Percentiles rank a stretch among this genome's conserved stretches.
Evolutionary conservation across 1,284 basidiomycete species (phyloP).

Genomic region (Exobasidium rhododendri): DNA sequence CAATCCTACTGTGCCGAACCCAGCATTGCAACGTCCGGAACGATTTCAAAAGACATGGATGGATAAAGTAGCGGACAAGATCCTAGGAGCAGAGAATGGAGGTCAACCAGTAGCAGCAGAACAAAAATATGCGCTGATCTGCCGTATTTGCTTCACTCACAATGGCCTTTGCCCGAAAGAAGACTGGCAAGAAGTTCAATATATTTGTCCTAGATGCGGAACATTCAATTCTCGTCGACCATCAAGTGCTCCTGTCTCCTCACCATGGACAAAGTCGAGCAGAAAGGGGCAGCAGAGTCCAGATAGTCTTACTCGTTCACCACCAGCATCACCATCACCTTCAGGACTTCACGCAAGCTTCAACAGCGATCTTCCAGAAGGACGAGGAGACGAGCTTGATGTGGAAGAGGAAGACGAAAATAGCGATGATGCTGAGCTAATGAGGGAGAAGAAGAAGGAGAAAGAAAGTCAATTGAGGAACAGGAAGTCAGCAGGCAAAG

Average conservation of each 20-base stretch:
- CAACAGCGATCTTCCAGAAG: not conserved
- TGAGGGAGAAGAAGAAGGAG: not conserved
- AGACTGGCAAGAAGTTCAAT: constrained; percentile 82
- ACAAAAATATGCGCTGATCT: constrained; percentile 80
- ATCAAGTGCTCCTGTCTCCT: constrained; percentile 46
- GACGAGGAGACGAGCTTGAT: not conserved
- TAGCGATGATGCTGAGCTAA: not conserved
- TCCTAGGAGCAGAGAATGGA: constrained; percentile 56
- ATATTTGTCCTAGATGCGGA: constrained; percentile 70
- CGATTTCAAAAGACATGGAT: constrained; percentile 40
- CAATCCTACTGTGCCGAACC: no score
- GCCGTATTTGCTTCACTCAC: constrained; percentile 84
- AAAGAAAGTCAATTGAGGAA: not conserved
- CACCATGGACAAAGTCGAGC: constrained; percentile 25
- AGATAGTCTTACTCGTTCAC: not conserved
- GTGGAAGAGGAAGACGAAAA: not conserved
- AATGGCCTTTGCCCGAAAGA: constrained; percentile 88
- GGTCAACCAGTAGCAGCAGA: constrained; percentile 34
- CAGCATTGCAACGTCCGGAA: constrained; percentile 6
- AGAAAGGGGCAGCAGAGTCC: not conserved
- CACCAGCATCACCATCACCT: not conserved
- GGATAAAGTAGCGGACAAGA: constrained; percentile 56
- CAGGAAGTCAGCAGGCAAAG: not conserved
- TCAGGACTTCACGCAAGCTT: not conserved
- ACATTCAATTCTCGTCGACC: constrained; percentile 64